Evolutionary conservation across 2,329 filamentous ascomycete species (phyloP).

Genomic region (Fusarium beomiforme): DNA sequence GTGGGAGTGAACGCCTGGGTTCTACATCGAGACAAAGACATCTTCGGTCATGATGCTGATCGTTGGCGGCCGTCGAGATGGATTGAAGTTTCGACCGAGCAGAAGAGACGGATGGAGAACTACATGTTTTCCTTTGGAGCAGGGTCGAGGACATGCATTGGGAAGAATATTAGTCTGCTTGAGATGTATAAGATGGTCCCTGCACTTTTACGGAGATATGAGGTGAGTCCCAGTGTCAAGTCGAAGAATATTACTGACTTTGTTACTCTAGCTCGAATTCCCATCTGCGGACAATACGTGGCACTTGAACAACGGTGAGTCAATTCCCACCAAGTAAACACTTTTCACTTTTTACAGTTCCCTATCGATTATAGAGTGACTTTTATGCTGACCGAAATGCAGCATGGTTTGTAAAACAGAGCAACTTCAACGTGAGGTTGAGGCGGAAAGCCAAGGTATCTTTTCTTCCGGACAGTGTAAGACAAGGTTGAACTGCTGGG

Average conservation of each 20-base stretch:
- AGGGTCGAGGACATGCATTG: slow-evolving; percentile 74
- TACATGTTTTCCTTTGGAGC: slow-evolving; percentile 69
- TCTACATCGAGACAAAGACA: slow-evolving; percentile 70
- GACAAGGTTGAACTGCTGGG: neutral
- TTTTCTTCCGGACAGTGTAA: neutral
- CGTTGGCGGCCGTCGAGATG: slow-evolving; percentile 66
- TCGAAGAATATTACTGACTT: neutral
- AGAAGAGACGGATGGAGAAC: slow-evolving; percentile 26
- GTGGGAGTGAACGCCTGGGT: slow-evolving; percentile 81
- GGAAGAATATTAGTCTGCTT: slow-evolving; percentile 70
- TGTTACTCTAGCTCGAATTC: neutral
- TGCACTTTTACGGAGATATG: neutral
- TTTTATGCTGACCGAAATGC: neutral
- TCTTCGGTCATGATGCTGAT: slow-evolving; percentile 75
- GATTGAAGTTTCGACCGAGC: slow-evolving; percentile 59
- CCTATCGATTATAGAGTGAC: too few relatives aligned
- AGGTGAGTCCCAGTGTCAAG: neutral
- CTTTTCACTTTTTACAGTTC: too few relatives aligned
- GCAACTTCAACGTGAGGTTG: neutral
- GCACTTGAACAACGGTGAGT: neutral
- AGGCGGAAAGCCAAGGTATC: neutral
- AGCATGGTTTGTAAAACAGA: slow-evolving; percentile 4
- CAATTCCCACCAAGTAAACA: neutral
- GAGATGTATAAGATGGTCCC: slow-evolving; percentile 72
- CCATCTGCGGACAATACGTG: neutral